A percentile compares a stretch with the other conserved stretches of the same genome.
These are phyloP conservation scores for Cichorium intybus DNA, from an alignment of 140 eudicot species.

Conservation along the genomic window DNA sequence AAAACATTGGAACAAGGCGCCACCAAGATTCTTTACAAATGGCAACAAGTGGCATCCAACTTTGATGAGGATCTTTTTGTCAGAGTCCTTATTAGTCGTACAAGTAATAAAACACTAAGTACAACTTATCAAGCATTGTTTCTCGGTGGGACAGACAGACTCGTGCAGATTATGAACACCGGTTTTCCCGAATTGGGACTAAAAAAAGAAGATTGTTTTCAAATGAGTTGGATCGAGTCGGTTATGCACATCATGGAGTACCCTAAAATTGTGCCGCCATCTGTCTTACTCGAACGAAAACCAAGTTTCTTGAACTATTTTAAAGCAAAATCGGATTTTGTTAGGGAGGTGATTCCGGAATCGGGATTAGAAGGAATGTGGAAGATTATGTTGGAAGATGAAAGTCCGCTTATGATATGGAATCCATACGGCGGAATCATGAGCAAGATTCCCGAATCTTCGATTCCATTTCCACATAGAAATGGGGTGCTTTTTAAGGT, in stretches of 20 bases:
- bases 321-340: conserved; percentile 28
- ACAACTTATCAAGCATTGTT: conserved; percentile 16
- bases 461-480: conserved; percentile 25
- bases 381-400: conserved; percentile 26
- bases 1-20: conserved; percentile 6
- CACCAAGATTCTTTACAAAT: conserved; percentile 10
- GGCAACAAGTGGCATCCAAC: conserved; percentile 21
- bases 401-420: conserved; percentile 4
- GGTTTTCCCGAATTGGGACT: conserved; percentile 20
- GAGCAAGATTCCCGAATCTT: conserved; percentile 13
- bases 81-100: conserved; percentile 20
- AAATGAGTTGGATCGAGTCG: conserved; percentile 25
- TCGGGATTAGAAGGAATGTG: conserved; percentile 34
- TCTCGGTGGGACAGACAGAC: conserved; percentile 19
- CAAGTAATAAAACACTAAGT: conserved; percentile 15
- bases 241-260: conserved; percentile 28
- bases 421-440: conserved; percentile 37
- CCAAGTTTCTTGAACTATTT: conserved; percentile 9
- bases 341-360: conserved; percentile 17
- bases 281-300: conserved; percentile 22
- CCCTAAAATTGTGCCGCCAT: conserved; percentile 7
- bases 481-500: conserved; percentile 27
- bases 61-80: conserved; percentile 24
- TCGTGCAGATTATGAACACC: conserved; percentile 7
- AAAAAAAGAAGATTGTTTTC: conserved; percentile 19